phyloP scores from a whole-genome alignment of 768 basidiomycete genomes.

The Auriscalpium orientale region DNA sequence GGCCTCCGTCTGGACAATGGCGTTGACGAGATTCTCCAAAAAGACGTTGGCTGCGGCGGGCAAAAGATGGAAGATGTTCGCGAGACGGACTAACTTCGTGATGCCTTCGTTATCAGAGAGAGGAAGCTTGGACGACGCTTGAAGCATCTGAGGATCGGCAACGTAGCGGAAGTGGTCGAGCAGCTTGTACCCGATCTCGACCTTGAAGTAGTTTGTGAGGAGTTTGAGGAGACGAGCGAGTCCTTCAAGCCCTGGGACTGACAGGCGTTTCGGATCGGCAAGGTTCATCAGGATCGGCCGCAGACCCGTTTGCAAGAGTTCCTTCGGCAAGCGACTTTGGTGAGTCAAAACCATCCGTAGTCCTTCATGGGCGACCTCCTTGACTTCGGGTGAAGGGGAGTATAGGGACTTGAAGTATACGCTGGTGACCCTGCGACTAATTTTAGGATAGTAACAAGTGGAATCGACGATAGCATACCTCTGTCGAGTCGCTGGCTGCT shows the following conservation, averaged over 20 bases:
- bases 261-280: slow-evolving; percentile 90
- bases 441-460: slow-evolving; percentile 1
- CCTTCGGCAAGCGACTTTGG: slow-evolving; percentile 89
- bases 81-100: slow-evolving; percentile 86
- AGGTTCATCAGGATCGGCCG: slow-evolving; percentile 97
- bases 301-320: slow-evolving; percentile 88
- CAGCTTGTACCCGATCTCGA: slow-evolving; percentile 96
- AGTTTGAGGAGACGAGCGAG: slow-evolving; percentile 89
- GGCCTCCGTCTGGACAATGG: slow-evolving; percentile 87
- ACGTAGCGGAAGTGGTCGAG: slow-evolving; percentile 93
- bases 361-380: slow-evolving; percentile 92
- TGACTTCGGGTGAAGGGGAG: slow-evolving; percentile 83
- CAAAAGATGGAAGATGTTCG: slow-evolving; percentile 95
- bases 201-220: slow-evolving; percentile 98
- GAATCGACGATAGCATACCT: slow-evolving; percentile 40
- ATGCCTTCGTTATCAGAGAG: slow-evolving; percentile 86
- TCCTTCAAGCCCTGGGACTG: slow-evolving; percentile 87
- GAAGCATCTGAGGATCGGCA: slow-evolving; percentile 81
- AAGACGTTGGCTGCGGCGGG: slow-evolving; percentile 92
- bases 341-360: slow-evolving; percentile 82
- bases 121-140: slow-evolving; percentile 70
- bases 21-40: slow-evolving; percentile 77
- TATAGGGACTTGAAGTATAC: slow-evolving; percentile 99
- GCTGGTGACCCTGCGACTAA: slow-evolving; percentile 63
- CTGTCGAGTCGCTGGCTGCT: slow-evolving; percentile 78